Conservation (phyloP, 495 filamentous ascomycete species). For the Daldinia grandis region DNA sequence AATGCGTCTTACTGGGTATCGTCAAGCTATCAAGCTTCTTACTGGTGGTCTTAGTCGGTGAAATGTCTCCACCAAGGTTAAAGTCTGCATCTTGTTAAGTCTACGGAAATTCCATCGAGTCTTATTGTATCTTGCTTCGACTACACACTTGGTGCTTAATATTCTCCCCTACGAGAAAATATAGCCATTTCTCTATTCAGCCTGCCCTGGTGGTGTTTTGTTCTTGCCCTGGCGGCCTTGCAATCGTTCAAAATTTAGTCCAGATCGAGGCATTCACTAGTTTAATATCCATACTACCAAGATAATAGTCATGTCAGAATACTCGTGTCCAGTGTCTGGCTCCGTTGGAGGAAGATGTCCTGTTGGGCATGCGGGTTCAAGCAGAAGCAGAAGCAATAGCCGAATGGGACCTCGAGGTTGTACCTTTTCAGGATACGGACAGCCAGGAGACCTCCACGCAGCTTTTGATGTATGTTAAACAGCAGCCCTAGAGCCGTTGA, state of each 20-base stretch:
- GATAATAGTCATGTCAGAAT: conserved; percentile 35
- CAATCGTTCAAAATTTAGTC: conserved; percentile 17
- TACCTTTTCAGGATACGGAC: conserved; percentile 32
- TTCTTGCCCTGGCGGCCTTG: conserved; percentile 34
- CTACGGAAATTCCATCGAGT: conserved; percentile 16
- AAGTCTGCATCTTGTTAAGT: conserved; percentile 21
- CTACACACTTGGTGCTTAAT: neutral
- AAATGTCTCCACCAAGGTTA: conserved; percentile 21
- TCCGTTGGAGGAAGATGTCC: conserved; percentile 31
- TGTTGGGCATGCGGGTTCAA: conserved; percentile 25
- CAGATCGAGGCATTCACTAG: conserved; percentile 6
- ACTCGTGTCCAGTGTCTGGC: conserved; percentile 35
- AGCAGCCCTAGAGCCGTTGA: neutral
- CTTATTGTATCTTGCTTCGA: conserved; percentile 6
- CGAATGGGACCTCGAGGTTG: conserved; percentile 35
- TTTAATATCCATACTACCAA: conserved; percentile 17
- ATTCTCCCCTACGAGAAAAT: conserved; percentile 10
- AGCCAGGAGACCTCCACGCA: conserved; percentile 32
- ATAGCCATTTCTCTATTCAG: conserved; percentile 5
- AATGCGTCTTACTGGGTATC: neutral
- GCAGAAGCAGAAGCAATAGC: conserved; percentile 29
- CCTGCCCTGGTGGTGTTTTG: conserved; percentile 34
- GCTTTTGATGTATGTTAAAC: conserved; percentile 32
- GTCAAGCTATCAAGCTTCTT: conserved; percentile 13
- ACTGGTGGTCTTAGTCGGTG: neutral